Conservation (phyloP, 768 basidiomycete species). For the Hebeloma cylindrosporum region DNA sequence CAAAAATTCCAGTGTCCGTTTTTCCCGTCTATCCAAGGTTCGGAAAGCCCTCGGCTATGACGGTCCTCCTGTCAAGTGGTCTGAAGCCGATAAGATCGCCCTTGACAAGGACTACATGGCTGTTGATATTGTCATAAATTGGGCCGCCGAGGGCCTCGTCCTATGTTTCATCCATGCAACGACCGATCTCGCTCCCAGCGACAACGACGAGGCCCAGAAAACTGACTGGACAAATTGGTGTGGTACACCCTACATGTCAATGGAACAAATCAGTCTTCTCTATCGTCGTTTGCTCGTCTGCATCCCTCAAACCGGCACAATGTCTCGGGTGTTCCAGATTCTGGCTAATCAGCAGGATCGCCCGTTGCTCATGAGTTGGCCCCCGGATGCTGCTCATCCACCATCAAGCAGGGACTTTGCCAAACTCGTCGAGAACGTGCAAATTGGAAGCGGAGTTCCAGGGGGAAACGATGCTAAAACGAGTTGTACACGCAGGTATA, state of each 20-base stretch:
- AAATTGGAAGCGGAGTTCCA: constrained; percentile 51
- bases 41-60: constrained; percentile 71
- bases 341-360: constrained; percentile 60
- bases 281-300: constrained; percentile 56
- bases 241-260: constrained; percentile 65
- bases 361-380: constrained; percentile 71
- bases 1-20: constrained; percentile 61
- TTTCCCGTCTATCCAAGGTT: constrained; percentile 71
- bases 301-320: constrained; percentile 49
- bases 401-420: constrained; percentile 49
- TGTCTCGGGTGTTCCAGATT: constrained; percentile 77
- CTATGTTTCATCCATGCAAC: constrained; percentile 88
- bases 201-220: constrained; percentile 75
- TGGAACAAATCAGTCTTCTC: constrained; percentile 58
- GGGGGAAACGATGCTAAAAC: constrained; percentile 75
- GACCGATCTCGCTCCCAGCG: constrained; percentile 64
- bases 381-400: constrained; percentile 57
- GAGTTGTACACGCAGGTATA: constrained; percentile 82
- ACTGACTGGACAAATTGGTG: constrained; percentile 89
- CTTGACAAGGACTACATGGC: constrained; percentile 79
- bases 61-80: constrained; percentile 54
- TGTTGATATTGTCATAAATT: constrained; percentile 87
- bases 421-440: constrained; percentile 66
- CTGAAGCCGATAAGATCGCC: constrained; percentile 66
- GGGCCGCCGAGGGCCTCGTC: constrained; percentile 83